Conservation (phyloP, 352 stramenopile genomes). For the Globisporangium uncinulatum region DNA sequence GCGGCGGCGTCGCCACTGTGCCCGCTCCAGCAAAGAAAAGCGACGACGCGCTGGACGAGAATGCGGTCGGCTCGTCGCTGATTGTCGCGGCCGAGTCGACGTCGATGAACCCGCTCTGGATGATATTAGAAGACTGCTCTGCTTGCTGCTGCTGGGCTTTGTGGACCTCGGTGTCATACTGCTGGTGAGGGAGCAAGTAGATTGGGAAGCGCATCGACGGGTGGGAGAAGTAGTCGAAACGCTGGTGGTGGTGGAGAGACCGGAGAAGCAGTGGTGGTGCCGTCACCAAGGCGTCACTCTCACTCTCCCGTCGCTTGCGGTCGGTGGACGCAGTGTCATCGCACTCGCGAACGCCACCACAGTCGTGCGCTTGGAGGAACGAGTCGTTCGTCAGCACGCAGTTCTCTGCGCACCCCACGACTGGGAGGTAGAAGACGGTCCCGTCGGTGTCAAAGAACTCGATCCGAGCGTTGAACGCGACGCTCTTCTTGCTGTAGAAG, state of each 20-base stretch:
- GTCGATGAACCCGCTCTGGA: slow-evolving; percentile 32
- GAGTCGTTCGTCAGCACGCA: slow-evolving; percentile 88
- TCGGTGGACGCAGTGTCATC: no score
- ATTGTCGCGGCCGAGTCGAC: slow-evolving; percentile 32
- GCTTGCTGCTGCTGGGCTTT: slow-evolving; percentile 20
- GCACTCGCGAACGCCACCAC: no score
- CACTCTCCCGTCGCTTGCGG: not conserved
- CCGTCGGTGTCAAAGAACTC: slow-evolving; percentile 92
- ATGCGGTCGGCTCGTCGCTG: slow-evolving; percentile 1
- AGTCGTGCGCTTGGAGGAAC: slow-evolving; percentile 51
- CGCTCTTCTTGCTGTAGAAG: slow-evolving; percentile 76
- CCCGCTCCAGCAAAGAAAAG: not conserved
- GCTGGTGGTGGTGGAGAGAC: not conserved
- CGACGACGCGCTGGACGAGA: not conserved
- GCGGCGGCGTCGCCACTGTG: not conserved
- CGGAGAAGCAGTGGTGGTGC: no score
- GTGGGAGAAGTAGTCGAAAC: slow-evolving; percentile 46
- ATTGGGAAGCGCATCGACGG: slow-evolving; percentile 44
- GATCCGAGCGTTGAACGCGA: slow-evolving; percentile 89
- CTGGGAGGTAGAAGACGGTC: slow-evolving; percentile 76
- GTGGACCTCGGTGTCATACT: slow-evolving; percentile 31
- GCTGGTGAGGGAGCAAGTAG: slow-evolving; percentile 43
- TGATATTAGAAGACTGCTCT: not conserved
- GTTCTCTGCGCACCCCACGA: slow-evolving; percentile 89
- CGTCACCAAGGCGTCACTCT: not conserved